Percentiles rank a stretch among this genome's conserved stretches.
phyloP scores from a whole-genome alignment of 352 stramenopile genomes.

The Pelagophyceae sp. region DNA sequence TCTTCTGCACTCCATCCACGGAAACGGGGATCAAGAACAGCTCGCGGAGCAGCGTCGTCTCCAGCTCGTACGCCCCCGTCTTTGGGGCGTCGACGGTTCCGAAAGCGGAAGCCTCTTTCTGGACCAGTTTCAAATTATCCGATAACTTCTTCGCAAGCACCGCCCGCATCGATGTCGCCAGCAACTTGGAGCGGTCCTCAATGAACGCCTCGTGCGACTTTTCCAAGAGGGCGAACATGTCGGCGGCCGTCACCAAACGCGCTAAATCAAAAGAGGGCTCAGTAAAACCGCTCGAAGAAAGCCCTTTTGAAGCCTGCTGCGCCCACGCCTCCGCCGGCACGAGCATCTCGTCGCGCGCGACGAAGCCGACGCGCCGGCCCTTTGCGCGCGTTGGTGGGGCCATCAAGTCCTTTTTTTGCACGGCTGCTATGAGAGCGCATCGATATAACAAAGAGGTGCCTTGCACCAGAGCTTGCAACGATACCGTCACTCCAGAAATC shows the following conservation, averaged over 20 bases:
- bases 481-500: background rate
- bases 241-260: slow-evolving; percentile 3
- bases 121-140: slow-evolving; percentile 21
- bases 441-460: slow-evolving; percentile 21
- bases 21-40: slow-evolving; percentile 1
- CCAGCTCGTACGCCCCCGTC: slow-evolving; percentile 8
- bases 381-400: no score
- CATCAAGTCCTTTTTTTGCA: no score
- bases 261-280: slow-evolving; percentile 5
- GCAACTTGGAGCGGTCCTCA: no score
- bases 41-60: slow-evolving; percentile 23
- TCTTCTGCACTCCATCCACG: slow-evolving; percentile 5
- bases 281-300: background rate
- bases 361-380: no score
- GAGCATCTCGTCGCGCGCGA: no score
- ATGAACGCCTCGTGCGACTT: no score
- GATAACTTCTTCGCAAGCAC: background rate
- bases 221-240: background rate
- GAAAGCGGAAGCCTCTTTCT: background rate
- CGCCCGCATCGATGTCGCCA: no score
- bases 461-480: slow-evolving; percentile 15
- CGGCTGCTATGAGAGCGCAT: no score
- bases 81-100: background rate
- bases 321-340: no score
- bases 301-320: no score